Conservation (phyloP, 805 yeast species). For the Yamadazyma scolyti region DNA sequence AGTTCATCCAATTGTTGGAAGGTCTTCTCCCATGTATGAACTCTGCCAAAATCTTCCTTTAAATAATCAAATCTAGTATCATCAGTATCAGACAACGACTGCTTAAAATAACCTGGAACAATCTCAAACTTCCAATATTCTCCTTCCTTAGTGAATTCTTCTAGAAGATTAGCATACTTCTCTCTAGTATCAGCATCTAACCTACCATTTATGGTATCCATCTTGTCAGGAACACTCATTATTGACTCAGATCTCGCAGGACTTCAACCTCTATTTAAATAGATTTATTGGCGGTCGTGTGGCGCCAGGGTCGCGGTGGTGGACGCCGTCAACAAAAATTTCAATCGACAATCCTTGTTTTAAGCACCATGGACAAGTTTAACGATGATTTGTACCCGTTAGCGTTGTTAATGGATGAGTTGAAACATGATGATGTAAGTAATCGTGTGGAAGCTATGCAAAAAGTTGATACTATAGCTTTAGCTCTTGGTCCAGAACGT, state of each 20-base stretch:
- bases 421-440: constrained; percentile 93
- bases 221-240: constrained; percentile 13
- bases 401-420: constrained; percentile 94
- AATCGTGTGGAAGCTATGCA: constrained; percentile 94
- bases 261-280: too few species aligned
- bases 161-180: constrained; percentile 10
- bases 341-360: too few species aligned
- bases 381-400: constrained; percentile 81
- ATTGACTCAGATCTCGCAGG: too few species aligned
- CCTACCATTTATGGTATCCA: constrained; percentile 32
- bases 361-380: constrained; percentile 26
- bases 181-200: constrained; percentile 16
- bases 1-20: constrained; percentile 27
- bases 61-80: constrained; percentile 39
- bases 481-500: constrained; percentile 92
- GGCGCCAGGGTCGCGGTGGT: too few species aligned
- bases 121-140: constrained; percentile 34
- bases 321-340: too few species aligned
- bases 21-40: constrained; percentile 32
- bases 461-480: constrained; percentile 87
- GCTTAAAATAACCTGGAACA: constrained; percentile 43
- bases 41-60: constrained; percentile 41
- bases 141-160: constrained; percentile 4
- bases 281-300: too few species aligned
- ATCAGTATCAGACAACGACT: constrained; percentile 39